Evolutionary conservation across 1,284 basidiomycete genomes (phyloP), one percentile per base, ranked within the genome.

Genomic region (Fomitopsis schrenkii): DNA sequence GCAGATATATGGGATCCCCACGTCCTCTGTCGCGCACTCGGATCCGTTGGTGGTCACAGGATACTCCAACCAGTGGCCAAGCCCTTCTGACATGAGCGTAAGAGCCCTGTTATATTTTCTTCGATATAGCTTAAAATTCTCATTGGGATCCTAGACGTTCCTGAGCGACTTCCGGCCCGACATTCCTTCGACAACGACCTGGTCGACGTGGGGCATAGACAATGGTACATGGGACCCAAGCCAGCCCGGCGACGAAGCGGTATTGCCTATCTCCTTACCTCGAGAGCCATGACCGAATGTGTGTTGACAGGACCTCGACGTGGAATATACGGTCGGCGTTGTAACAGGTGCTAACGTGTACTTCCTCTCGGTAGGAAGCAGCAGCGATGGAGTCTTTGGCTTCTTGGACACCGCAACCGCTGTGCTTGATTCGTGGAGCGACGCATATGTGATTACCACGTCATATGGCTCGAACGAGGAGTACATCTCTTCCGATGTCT

Each of bases 21-120:
- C 85, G 61, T 76, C 78, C 0, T 80, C 81, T 2, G 67, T 70
- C 8, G 75, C 80, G 4, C 74, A 77, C 0, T 67, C 68, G 35
- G 86, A 84, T 68, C 78, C 72, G 33, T 74, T 87, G 44, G 85
- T 82, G 59, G 78, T 87, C 57, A 80, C 80, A 28, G 85, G 85
- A 15, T 86, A 84, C 67, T 77, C 86, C n/a, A 70, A 79, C 5
- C 75, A 85, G 64, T 87, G 77, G 68, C 83, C 83, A 6, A 84
- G 79, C 69, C 70, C 72, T 46, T 75, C 77, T 30, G 83, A 85
- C 70, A 75, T 84, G 30, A 72, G 75, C 71, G 78, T 79, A 4
- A 26, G 12, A 15, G 22, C 26, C 12, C 22, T 42, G 12, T 15
- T 14, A 45, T 74, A 68, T 75, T 77, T 36, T 58, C n/a, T 60